phyloP scores from a whole-genome alignment of 2,329 filamentous ascomycete genomes.

The Myotisia sp. region DNA sequence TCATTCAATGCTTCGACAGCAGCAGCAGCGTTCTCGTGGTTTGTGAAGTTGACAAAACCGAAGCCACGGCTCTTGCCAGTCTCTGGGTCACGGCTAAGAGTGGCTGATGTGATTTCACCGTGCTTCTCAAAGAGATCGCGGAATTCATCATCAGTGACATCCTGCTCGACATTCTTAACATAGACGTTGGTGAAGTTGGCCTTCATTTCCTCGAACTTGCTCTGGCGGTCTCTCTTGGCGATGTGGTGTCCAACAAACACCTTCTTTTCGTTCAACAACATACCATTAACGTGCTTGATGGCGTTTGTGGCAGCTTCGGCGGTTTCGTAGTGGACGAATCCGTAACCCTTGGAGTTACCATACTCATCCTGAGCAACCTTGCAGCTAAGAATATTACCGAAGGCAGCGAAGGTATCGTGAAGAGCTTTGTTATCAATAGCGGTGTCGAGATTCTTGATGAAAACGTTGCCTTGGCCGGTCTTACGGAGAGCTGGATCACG shows the following conservation, averaged over 20 bases:
- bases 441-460: slow-evolving; percentile 99
- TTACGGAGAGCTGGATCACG: slow-evolving; percentile 97
- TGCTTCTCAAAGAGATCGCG: slow-evolving; percentile 80
- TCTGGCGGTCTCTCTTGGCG: slow-evolving; percentile 99
- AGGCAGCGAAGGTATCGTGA: slow-evolving; percentile 96
- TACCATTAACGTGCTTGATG: slow-evolving; percentile 99
- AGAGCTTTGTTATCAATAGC: slow-evolving; percentile 99
- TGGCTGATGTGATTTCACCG: slow-evolving; percentile 90
- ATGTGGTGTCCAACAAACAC: slow-evolving; percentile 99
- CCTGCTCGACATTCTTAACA: slow-evolving; percentile 87
- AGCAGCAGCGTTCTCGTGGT: slow-evolving; percentile 70
- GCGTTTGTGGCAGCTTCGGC: slow-evolving; percentile 91
- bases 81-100: slow-evolving; percentile 74
- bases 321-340: slow-evolving; percentile 99
- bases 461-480: slow-evolving; percentile 97
- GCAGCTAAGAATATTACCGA: slow-evolving; percentile 98
- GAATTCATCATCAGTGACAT: slow-evolving; percentile 88
- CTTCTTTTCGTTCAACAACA: slow-evolving; percentile 99
- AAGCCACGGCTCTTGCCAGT: slow-evolving; percentile 84
- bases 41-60: slow-evolving; percentile 90
- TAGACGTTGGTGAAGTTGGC: slow-evolving; percentile 99
- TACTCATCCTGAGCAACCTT: slow-evolving; percentile 98
- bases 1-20: slow-evolving; percentile 88
- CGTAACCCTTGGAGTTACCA: slow-evolving; percentile 95
- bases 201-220: slow-evolving; percentile 99